Evolutionary conservation across 176 grass and related monocot species (phyloP).

Genomic region (Eragrostis curvula): DNA sequence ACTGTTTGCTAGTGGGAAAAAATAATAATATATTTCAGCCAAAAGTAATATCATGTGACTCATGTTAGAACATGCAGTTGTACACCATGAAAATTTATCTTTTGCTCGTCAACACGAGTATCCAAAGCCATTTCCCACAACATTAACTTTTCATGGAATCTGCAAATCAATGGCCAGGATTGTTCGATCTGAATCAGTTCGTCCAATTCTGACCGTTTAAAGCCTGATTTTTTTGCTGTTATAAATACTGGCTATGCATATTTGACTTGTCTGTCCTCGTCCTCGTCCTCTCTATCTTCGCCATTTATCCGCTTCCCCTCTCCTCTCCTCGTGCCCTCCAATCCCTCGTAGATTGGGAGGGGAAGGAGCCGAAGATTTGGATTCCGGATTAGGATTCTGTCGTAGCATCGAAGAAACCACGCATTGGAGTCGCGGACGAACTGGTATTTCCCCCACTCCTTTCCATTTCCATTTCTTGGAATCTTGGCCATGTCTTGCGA

Average conservation of each 20-base stretch:
- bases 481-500: neutral
- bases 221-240: slow-evolving; percentile 4
- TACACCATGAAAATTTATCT: neutral
- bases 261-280: slow-evolving; percentile 45
- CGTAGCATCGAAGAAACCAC: neutral
- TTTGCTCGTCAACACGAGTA: neutral
- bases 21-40: neutral
- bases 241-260: slow-evolving; percentile 19
- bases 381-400: slow-evolving; percentile 22
- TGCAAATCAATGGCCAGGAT: neutral
- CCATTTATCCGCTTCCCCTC: slow-evolving; percentile 34
- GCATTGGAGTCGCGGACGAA: slow-evolving; percentile 27
- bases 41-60: neutral
- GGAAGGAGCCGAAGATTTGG: slow-evolving; percentile 15
- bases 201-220: slow-evolving; percentile 29
- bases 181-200: neutral
- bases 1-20: neutral
- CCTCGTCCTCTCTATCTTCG: slow-evolving; percentile 13
- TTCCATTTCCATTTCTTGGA: neutral
- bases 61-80: neutral
- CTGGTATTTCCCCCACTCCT: slow-evolving; percentile 9
- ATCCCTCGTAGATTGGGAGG: slow-evolving; percentile 23
- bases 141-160: neutral
- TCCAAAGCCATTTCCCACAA: slow-evolving; percentile 1
- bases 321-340: neutral